Evolutionary conservation across 2,329 filamentous ascomycete species (phyloP), one percentile per base, ranked within the genome.

Genomic region (Dothistroma septosporum): DNA sequence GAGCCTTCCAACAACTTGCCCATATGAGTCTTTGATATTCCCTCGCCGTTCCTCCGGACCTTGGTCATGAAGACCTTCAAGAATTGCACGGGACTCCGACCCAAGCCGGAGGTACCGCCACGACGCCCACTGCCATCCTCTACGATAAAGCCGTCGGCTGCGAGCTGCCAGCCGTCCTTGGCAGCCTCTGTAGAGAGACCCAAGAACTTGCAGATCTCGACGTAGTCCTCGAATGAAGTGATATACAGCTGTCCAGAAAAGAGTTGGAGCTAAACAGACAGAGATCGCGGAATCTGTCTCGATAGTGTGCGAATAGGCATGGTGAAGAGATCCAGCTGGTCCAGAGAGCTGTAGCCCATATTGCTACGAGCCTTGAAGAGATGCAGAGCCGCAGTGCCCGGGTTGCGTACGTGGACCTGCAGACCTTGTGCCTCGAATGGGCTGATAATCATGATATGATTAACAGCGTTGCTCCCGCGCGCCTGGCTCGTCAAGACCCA

Each of bases 231-330:
- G 48, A 78, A 83, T 0, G 77, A 79, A 0, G 69, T 71, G 11
- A 90, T 75, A 64, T 90, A 91, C 0, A 90, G 77, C 58, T 88
- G 85, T 0, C 88, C 88, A 0, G 88, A 77, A 58, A 91, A 90
- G 0, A 91, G 73, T 48, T 88, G 87, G 0, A 91, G 77, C 59
- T 84, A 77, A 0, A 77, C 73, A 0, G 75, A 70, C 0, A 82
- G 68, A 0, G 55, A 67, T 11, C 66, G 70, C 8, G 65, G 68
- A 6, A 71, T 19, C 9, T 19, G 14, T 11, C 22, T 14, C 12
- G 28, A 19, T 16, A 32, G 21, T 22, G 41, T 16, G 22, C 41
- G 56, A 4, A 21, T 12, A 28, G 58, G 53, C 8, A 61, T 58
- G 4, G 56, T 63, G 66, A 77, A 82, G 1, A 85, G 73, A 0